These are phyloP conservation scores for Fusarium incarnatum DNA, from an alignment of 2,329 filamentous ascomycete species.

Conservation along the genomic window DNA sequence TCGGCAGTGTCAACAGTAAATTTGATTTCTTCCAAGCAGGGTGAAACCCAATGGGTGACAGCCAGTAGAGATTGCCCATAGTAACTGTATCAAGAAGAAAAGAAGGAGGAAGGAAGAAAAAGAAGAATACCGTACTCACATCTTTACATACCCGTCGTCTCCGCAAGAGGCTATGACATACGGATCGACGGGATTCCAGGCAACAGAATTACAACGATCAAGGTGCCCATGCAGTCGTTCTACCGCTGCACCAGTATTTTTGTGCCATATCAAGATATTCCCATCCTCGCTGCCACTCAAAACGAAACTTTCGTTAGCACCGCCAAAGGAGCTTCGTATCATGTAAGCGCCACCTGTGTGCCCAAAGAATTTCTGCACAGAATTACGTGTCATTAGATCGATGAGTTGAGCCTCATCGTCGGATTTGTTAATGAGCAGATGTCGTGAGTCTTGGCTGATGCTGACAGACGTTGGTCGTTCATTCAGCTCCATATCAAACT, in stretches of 20 bases:
- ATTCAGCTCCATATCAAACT: slow-evolving; percentile 76
- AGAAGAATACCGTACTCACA: slow-evolving; percentile 70
- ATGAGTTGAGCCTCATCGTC: slow-evolving; percentile 83
- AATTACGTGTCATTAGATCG: slow-evolving; percentile 77
- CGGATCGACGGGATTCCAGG: slow-evolving; percentile 88
- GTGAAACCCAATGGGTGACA: neutral
- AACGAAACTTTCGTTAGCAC: slow-evolving; percentile 91
- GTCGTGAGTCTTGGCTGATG: slow-evolving; percentile 83
- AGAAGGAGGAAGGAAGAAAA: neutral
- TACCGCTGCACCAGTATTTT: slow-evolving; percentile 79
- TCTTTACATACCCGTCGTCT: slow-evolving; percentile 85
- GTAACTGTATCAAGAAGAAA: neutral
- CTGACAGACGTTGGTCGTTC: slow-evolving; percentile 80
- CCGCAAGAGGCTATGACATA: slow-evolving; percentile 91
- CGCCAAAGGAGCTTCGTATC: slow-evolving; percentile 86
- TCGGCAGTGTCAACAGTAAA: neutral
- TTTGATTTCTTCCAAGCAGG: neutral
- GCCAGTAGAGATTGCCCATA: neutral
- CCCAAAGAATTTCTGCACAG: slow-evolving; percentile 80
- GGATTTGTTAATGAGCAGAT: slow-evolving; percentile 84
- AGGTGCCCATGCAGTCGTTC: slow-evolving; percentile 81
- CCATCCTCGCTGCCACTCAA: slow-evolving; percentile 88
- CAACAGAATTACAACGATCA: slow-evolving; percentile 84
- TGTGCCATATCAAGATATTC: slow-evolving; percentile 89
- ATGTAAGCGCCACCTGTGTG: slow-evolving; percentile 81